phyloP scores from a whole-genome alignment of 2,329 filamentous ascomycete genomes.

The Scolecobasidium constrictum region DNA sequence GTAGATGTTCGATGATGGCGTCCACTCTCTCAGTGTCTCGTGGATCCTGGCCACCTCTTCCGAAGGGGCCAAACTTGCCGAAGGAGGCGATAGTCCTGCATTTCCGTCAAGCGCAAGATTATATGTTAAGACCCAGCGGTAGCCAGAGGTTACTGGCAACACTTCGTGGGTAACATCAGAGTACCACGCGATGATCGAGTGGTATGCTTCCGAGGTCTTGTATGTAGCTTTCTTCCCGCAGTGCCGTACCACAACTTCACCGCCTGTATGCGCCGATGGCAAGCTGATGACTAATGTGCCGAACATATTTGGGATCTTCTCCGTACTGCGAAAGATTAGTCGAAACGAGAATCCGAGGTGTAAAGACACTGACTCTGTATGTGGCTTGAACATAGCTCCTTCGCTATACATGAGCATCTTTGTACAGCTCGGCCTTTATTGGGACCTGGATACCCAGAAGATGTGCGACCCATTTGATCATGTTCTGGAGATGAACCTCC shows the following conservation, averaged over 20 bases:
- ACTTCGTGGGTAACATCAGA: constrained; percentile 41
- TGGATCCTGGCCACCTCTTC: neutral
- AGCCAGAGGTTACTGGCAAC: constrained; percentile 17
- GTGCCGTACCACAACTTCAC: constrained; percentile 12
- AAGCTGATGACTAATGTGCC: constrained; percentile 15
- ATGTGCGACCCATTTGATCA: constrained; percentile 12
- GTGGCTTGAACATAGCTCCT: constrained; percentile 16
- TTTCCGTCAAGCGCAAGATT: constrained; percentile 28
- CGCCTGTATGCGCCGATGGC: constrained; percentile 14
- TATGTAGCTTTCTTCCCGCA: constrained; percentile 15
- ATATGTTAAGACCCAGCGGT: constrained; percentile 42
- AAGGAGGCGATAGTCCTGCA: constrained; percentile 10
- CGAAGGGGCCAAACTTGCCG: constrained; percentile 7
- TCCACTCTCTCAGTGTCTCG: neutral
- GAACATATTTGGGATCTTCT: constrained; percentile 16
- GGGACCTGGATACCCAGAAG: constrained; percentile 11
- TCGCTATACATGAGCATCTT: constrained; percentile 15
- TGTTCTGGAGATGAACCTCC: constrained; percentile 12
- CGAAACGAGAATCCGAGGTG: too few species aligned
- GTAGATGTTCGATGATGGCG: neutral
- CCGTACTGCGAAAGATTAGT: too few species aligned
- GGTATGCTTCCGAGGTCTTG: constrained; percentile 21
- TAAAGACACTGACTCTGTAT: constrained; percentile 12
- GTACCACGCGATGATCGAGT: constrained; percentile 30
- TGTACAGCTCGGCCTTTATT: constrained; percentile 14